phyloP scores from a whole-genome alignment of 129 eudicot genomes.

The Artemisia argyi region DNA sequence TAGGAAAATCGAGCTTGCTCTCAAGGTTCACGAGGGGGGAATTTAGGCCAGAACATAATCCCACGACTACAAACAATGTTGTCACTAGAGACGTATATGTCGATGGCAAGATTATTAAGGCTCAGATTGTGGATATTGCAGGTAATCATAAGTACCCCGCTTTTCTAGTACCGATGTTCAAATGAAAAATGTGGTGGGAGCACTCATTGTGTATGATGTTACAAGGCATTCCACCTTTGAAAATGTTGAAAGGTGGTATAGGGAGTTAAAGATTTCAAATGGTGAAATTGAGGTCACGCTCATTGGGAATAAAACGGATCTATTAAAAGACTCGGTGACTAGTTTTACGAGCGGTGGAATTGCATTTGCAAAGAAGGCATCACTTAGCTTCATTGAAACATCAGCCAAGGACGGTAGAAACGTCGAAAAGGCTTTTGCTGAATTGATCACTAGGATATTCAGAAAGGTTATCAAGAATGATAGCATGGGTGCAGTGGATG shows the following conservation, averaged over 20 bases:
- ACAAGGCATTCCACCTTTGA: too few relatives aligned
- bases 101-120: neutral
- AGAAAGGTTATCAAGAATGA: neutral
- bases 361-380: neutral
- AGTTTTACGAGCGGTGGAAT: conserved; percentile 6
- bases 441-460: neutral
- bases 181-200: too few relatives aligned
- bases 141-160: neutral
- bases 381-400: neutral
- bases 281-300: too few relatives aligned
- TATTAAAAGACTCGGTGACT: too few relatives aligned
- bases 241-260: too few relatives aligned
- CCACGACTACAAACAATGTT: neutral
- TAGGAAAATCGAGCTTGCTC: neutral
- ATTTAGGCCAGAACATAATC: neutral
- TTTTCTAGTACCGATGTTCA: neutral
- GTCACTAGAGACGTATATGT: neutral
- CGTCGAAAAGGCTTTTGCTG: neutral
- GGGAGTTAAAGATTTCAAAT: too few relatives aligned
- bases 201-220: too few relatives aligned
- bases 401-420: neutral
- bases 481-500: too few relatives aligned
- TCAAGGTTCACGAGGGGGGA: neutral
- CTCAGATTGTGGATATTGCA: neutral
- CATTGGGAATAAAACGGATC: too few relatives aligned